A percentile compares a stretch with the other conserved stretches of the same genome.
Evolutionary conservation across 2,329 filamentous ascomycete genomes (phyloP).

Genomic region (Fusarium siculi): DNA sequence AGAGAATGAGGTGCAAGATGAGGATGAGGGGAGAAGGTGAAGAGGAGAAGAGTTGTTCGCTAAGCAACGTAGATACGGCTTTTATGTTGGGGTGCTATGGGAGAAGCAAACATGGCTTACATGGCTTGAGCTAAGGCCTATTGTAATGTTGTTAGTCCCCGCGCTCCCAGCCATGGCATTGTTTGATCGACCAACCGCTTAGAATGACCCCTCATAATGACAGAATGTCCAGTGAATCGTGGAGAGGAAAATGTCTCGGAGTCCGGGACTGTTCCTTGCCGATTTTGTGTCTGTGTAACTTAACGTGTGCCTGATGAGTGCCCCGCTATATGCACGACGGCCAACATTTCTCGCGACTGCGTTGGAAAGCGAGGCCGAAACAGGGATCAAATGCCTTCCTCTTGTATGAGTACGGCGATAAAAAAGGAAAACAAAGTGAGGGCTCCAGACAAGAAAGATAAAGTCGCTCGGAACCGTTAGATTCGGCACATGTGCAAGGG

Average conservation of each 20-base stretch:
- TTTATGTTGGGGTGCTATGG: constrained; percentile 11
- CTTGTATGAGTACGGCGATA: rapidly evolving
- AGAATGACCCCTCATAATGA: neutral
- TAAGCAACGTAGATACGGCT: neutral
- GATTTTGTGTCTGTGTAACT: neutral
- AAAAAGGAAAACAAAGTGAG: rapidly evolving
- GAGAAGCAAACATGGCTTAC: constrained; percentile 19
- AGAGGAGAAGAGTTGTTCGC: neutral
- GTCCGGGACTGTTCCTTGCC: neutral
- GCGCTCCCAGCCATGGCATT: neutral
- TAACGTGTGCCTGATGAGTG: neutral
- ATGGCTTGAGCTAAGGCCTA: constrained; percentile 6
- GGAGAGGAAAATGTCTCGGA: neutral
- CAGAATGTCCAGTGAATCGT: neutral
- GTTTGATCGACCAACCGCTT: neutral
- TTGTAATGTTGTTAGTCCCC: neutral
- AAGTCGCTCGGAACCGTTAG: neutral
- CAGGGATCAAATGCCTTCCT: rapidly evolving
- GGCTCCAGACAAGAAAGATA: no score
- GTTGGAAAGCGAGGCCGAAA: constrained; percentile 27
- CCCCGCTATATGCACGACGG: neutral
- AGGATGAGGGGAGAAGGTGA: neutral
- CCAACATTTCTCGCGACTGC: constrained; percentile 16
- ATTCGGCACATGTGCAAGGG: neutral
- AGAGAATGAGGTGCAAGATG: neutral